Conservation (phyloP, 176 grass and related monocot species). For the Rhynchospora pubera region DNA sequence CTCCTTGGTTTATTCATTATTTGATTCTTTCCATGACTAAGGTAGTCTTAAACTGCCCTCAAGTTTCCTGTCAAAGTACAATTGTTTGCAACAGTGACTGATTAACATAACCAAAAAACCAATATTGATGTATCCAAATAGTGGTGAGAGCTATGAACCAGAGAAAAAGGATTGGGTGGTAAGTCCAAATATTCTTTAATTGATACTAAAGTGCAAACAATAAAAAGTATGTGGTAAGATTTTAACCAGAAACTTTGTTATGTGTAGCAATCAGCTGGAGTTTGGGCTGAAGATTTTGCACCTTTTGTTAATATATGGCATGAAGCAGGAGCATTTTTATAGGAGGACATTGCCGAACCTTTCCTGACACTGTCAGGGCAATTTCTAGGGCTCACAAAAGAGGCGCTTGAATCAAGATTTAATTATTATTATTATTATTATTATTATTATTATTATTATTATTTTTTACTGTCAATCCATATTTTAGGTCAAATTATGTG, state of each 20-base stretch:
- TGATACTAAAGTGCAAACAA: not conserved
- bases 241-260: conserved; percentile 1
- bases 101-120: conserved; percentile 41
- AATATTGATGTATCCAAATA: conserved; percentile 64
- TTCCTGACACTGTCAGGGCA: conserved; percentile 47
- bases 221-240: not conserved
- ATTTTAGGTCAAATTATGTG: not conserved
- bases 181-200: conserved; percentile 17
- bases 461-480: no score
- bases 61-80: conserved; percentile 7
- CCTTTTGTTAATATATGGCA: conserved; percentile 55
- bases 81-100: not conserved
- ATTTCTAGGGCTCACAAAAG: conserved; percentile 40
- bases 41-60: conserved; percentile 25
- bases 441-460: no score
- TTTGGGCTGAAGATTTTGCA: conserved; percentile 54
- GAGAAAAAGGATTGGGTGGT: conserved; percentile 69
- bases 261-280: conserved; percentile 34
- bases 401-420: conserved; percentile 18
- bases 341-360: conserved; percentile 65
- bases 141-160: conserved; percentile 63
- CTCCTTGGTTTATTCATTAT: conserved; percentile 36
- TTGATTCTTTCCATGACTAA: conserved; percentile 35
- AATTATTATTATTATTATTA: no score
- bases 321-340: conserved; percentile 63